These are phyloP conservation scores for Pythium folliculosum DNA, from an alignment of 352 stramenopile genomes.

Conservation along the genomic window DNA sequence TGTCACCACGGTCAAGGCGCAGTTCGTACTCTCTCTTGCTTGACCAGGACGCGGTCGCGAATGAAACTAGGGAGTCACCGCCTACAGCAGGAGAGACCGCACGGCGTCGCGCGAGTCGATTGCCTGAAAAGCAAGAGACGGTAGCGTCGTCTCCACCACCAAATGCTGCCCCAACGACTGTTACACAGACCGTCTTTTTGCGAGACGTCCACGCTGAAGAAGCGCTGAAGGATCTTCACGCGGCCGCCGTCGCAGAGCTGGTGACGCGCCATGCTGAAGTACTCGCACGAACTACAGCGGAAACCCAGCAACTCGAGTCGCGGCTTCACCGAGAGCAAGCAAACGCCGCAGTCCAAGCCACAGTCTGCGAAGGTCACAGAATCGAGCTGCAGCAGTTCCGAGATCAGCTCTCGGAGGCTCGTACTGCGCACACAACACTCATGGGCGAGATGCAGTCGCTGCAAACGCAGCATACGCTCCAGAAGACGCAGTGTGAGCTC, in stretches of 20 bases:
- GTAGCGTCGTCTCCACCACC: neutral
- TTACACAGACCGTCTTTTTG: constrained; percentile 16
- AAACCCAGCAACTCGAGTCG: neutral
- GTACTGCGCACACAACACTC: constrained; percentile 17
- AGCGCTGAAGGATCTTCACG: constrained; percentile 19
- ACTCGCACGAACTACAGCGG: neutral
- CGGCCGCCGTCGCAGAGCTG: neutral
- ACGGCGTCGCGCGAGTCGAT: constrained; percentile 10
- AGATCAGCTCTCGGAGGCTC: constrained; percentile 23
- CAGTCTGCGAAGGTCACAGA: constrained; percentile 10
- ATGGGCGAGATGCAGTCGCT: constrained; percentile 26
- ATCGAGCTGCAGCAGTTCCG: constrained; percentile 24
- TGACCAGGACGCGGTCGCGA: constrained; percentile 33
- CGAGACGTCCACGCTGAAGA: constrained; percentile 23
- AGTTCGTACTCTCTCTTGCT: constrained; percentile 57
- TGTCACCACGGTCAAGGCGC: constrained; percentile 27
- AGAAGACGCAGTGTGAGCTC: constrained; percentile 30
- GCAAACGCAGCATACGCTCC: constrained; percentile 29
- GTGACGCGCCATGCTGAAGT: neutral
- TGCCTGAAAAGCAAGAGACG: constrained; percentile 13
- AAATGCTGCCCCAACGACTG: neutral
- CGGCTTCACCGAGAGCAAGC: constrained; percentile 5
- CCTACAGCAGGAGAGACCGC: neutral
- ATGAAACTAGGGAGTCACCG: neutral
- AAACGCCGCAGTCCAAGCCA: neutral